Evolutionary conservation across 1,139 yeast genomes (phyloP).

Genomic region (Dujonia santamariae): DNA sequence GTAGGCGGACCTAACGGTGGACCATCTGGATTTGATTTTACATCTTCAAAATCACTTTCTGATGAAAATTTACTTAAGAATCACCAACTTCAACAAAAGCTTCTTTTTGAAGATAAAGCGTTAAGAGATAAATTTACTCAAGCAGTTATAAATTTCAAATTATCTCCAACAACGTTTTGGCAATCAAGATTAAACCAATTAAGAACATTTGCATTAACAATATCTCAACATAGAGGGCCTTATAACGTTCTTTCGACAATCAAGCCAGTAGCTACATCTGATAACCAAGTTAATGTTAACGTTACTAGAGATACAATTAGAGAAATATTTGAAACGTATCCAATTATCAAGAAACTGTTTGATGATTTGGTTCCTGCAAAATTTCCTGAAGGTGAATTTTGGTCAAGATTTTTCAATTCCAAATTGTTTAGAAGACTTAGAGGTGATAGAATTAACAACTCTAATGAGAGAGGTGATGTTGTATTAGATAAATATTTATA

Average conservation of each 20-base stretch:
- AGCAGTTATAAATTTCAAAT: slow-evolving; percentile 75
- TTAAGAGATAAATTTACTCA: slow-evolving; percentile 79
- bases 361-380: slow-evolving; percentile 82
- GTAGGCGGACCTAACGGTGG: neutral
- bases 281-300: slow-evolving; percentile 86
- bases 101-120: slow-evolving; percentile 67
- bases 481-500: slow-evolving; percentile 80
- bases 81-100: slow-evolving; percentile 71
- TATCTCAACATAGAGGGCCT: slow-evolving; percentile 86
- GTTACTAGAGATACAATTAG: slow-evolving; percentile 87
- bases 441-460: slow-evolving; percentile 76
- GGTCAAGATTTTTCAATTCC: slow-evolving; percentile 96
- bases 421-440: slow-evolving; percentile 80
- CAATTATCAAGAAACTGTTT: slow-evolving; percentile 86
- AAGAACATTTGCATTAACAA: slow-evolving; percentile 81
- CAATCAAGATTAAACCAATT: slow-evolving; percentile 73
- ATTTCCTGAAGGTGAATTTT: slow-evolving; percentile 84
- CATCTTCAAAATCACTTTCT: slow-evolving; percentile 26
- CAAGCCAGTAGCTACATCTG: slow-evolving; percentile 87
- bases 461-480: slow-evolving; percentile 78
- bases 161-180: slow-evolving; percentile 88
- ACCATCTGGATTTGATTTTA: slow-evolving; percentile 20
- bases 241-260: slow-evolving; percentile 92
- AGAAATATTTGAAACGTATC: slow-evolving; percentile 90
- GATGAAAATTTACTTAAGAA: slow-evolving; percentile 56